Evolutionary conservation across 768 basidiomycete genomes (phyloP).

Genomic region (Lentinula edodes): DNA sequence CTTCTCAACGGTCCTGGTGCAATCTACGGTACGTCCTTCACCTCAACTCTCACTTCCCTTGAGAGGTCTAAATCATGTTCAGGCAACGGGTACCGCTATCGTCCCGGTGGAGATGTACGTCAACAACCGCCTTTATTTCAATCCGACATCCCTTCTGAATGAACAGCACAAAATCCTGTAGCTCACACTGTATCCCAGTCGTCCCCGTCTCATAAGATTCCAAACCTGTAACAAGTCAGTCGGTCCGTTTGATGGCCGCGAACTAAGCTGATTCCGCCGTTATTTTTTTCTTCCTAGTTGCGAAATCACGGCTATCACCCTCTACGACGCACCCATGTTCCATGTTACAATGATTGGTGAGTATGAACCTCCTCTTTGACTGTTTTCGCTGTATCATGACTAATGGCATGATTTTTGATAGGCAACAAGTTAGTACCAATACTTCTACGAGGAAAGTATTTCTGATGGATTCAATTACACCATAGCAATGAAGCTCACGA

Average conservation of each 20-base stretch:
- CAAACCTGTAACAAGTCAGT: conserved; percentile 18
- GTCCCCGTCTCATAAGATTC: conserved; percentile 20
- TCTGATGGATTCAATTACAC: not conserved
- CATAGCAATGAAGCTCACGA: conserved; percentile 16
- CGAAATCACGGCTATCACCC: conserved; percentile 15
- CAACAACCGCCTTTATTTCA: not conserved
- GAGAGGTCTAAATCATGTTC: not conserved
- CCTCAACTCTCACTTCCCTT: not conserved
- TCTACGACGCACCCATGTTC: conserved; percentile 18
- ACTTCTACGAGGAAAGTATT: not conserved
- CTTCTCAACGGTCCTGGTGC: conserved; percentile 16
- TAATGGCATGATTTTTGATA: not conserved
- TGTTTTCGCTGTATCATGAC: not conserved
- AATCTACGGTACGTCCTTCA: conserved; percentile 9
- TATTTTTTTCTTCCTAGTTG: conserved; percentile 2
- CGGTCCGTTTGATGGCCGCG: not conserved
- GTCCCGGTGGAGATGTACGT: conserved; percentile 14
- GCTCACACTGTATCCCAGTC: conserved; percentile 14
- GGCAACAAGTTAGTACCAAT: conserved; percentile 7
- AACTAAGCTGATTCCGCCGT: not conserved
- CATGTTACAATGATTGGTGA: conserved; percentile 20
- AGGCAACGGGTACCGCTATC: conserved; percentile 19
- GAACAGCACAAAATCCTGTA: not conserved
- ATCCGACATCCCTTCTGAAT: not conserved
- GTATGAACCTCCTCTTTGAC: not conserved